Base-by-base conservation (phyloP, 2,329 filamentous ascomycete genomes). In the Colletotrichum paranaense region DNA sequence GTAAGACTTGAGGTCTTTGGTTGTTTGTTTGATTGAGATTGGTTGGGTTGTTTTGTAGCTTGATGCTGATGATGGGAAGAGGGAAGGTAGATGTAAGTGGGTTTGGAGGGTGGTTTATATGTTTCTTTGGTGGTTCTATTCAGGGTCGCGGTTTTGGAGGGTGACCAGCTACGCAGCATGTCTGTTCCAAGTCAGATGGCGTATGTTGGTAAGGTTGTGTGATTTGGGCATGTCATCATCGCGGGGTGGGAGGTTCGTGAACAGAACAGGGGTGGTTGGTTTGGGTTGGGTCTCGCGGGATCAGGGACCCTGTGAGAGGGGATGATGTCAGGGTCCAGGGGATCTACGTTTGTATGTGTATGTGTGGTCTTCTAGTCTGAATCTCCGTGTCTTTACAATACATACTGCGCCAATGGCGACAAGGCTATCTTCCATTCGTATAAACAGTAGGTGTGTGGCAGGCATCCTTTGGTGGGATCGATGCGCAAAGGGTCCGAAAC, bases 401-500 rank as follows among this genome's bases (percentile, higher is more conserved):
- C 42, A n/a, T 2, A 4, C 42, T 49, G 42, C 16, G 7, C 19
- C 16, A 49, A n/a, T n/a, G 19, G 42, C 19, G 7, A 49, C 42
- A n/a, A n/a, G 19, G 42, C 19, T 49, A 35, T 30, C 28, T 30
- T 30, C 8, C 28, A 42, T 49, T 49, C 42, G 42, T 49, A n/a
- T 49, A 7, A 49, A 49, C 14, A 26, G 26, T 30, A 6, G 11
- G 30, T 58, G 57, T 19, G 32, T 35, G 32, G 60, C 14, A 24
- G 32, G 60, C 14, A 24, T 12, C 26, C 8, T 65, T 5, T 30
- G 30, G 62, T 30, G 52, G 52, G 59, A 65, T 30, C 28, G 60
- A 70, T 70, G 67, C 67, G 67, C 56, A 35, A 66, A 73, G 71
- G 71, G 71, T 73, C 71, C 28, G 65, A 62, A 73, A 62, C 71